Evolutionary conservation across 805 yeast genomes (phyloP), one percentile per base, ranked within the genome.

Genomic region (Spathaspora boniae): DNA sequence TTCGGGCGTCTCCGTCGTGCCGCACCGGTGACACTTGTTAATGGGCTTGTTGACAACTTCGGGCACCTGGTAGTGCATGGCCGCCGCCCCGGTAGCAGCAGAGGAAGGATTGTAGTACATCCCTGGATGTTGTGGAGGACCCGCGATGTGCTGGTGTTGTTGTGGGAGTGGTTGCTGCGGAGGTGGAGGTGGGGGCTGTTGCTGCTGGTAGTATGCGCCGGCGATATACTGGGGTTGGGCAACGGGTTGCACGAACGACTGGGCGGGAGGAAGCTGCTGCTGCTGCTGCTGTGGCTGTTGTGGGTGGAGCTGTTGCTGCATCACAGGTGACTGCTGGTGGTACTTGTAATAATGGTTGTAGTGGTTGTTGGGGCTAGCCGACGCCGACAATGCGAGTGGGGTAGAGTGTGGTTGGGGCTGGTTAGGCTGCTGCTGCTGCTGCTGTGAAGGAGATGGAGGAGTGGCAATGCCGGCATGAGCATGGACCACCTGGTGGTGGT

Each of bases 1-100:
- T 57, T 89, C 96, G 0, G 96, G 96, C 0, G 95, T 85, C 38
- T 67, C 72, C 2, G 70, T 65, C 23, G 71, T 66, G 11, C 71
- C 72, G 40, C 72, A 67, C 21, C 72, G 46, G 37, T 67, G 72
- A 37, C 72, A 67, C 41, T 58, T 60, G 41, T 65, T 62, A 12
- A 44, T 41, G 4, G 55, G 58, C 33, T 58, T 59, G 37, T 57
- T 56, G 18, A 60, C 54, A 20, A 60, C 57, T 42, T 60, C 65
- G 2, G 65, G 65, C 0, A 51, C 44, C 21, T 14, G 26, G 31
- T 12, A 12, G 32, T 22, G 11, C 25, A 22, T 22, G 25, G 25
- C 29, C 15, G 36, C 29, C 11, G 37, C 3, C 27, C 16, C 12
- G 29, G 32, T 20, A 16, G 31, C 29, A 26, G 6, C 11, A 15